phyloP scores from a whole-genome alignment of 768 basidiomycete species.

The Kwoniella heveanensis region DNA sequence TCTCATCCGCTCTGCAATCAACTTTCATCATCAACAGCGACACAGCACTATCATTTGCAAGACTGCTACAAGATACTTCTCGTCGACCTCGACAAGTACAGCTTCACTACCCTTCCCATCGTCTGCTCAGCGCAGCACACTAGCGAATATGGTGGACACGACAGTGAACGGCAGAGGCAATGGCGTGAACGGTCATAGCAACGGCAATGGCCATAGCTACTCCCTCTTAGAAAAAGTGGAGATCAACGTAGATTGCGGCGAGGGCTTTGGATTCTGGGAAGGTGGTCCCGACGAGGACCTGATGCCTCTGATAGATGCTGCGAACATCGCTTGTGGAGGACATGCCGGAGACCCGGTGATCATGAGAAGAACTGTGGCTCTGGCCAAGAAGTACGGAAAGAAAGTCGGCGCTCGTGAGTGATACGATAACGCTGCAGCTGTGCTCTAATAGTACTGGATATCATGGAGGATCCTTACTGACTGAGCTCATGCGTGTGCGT shows the following conservation, averaged over 20 bases:
- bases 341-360: conserved; percentile 68
- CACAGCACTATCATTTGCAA: too few species aligned
- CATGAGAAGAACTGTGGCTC: conserved; percentile 66
- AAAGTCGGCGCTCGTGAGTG: conserved; percentile 64
- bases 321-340: conserved; percentile 70
- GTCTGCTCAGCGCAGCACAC: neutral
- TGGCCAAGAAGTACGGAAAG: conserved; percentile 65
- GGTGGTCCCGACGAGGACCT: conserved; percentile 39
- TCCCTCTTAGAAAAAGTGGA: conserved; percentile 24
- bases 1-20: too few species aligned
- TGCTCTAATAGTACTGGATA: too few species aligned
- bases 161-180: neutral
- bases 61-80: neutral
- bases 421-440: too few species aligned
- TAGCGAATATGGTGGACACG: conserved; percentile 13
- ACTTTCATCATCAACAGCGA: too few species aligned
- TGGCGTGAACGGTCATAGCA: conserved; percentile 3
- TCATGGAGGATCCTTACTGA: too few species aligned
- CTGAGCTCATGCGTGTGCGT: too few species aligned
- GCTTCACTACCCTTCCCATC: neutral
- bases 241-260: conserved; percentile 44
- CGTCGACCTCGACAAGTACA: neutral
- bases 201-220: neutral
- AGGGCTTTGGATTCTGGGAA: conserved; percentile 39
- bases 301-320: conserved; percentile 60